Percentiles rank a stretch among this genome's conserved stretches.
Conservation (phyloP, 306 rosid genomes). For the Boehmeria nivea region DNA sequence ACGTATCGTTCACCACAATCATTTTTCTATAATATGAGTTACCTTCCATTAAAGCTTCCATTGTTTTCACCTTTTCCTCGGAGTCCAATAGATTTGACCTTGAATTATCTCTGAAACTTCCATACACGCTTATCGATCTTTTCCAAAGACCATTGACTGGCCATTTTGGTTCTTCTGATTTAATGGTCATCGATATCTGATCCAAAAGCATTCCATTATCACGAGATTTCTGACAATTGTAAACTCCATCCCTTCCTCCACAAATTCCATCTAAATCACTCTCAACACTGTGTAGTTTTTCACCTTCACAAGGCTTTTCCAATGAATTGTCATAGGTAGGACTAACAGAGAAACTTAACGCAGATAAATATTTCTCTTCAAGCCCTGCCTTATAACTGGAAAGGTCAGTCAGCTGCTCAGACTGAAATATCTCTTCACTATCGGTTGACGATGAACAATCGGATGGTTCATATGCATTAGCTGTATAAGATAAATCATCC, state of each 20-base stretch:
- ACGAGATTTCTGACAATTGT: slow-evolving; percentile 29
- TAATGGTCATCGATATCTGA: slow-evolving; percentile 26
- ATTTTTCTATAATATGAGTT: slow-evolving; percentile 27
- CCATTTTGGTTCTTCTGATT: slow-evolving; percentile 36
- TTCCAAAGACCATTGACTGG: slow-evolving; percentile 23
- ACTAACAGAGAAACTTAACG: slow-evolving; percentile 50
- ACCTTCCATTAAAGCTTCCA: slow-evolving; percentile 29
- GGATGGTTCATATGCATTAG: slow-evolving; percentile 42
- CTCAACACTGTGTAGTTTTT: slow-evolving; percentile 25
- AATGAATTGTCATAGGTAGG: slow-evolving; percentile 26
- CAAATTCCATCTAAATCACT: slow-evolving; percentile 25
- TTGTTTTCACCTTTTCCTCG: slow-evolving; percentile 26
- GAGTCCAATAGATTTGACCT: slow-evolving; percentile 17
- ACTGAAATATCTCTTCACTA: slow-evolving; percentile 51
- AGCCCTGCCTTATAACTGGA: slow-evolving; percentile 31
- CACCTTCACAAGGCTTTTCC: slow-evolving; percentile 34
- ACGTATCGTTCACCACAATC: slow-evolving; percentile 21
- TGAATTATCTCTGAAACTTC: slow-evolving; percentile 2
- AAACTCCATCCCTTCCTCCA: slow-evolving; percentile 29
- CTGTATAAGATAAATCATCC: slow-evolving; percentile 38
- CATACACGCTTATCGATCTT: slow-evolving; percentile 24
- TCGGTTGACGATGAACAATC: slow-evolving; percentile 50
- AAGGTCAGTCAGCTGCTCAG: slow-evolving; percentile 37
- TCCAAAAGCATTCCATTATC: slow-evolving; percentile 25
- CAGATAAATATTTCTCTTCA: slow-evolving; percentile 44